Conservation (phyloP, 352 stramenopile genomes). For the Achlya hypogyna region DNA sequence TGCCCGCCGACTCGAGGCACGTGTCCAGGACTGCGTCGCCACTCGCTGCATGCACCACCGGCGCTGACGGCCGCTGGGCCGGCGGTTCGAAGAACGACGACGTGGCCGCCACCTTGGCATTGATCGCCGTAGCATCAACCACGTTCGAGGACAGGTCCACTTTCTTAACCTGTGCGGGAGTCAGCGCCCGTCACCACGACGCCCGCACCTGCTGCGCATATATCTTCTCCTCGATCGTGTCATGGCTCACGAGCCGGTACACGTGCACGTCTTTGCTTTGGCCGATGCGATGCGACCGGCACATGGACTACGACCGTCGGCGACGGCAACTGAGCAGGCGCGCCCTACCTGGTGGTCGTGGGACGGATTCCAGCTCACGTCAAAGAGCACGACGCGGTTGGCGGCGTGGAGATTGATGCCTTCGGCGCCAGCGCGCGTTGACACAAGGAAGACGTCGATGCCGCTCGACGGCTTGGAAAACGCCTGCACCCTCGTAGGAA, state of each 20-base stretch:
- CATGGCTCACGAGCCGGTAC: conserved; percentile 87
- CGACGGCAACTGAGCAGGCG: conserved; percentile 7
- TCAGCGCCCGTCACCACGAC: not conserved
- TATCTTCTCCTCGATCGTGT: conserved; percentile 89
- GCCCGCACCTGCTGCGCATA: conserved; percentile 66
- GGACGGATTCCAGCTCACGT: conserved; percentile 88
- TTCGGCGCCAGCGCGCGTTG: conserved; percentile 70
- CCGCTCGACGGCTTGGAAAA: conserved; percentile 47
- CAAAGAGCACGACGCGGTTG: conserved; percentile 85
- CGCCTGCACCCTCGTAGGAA: conserved; percentile 24
- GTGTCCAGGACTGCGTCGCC: conserved; percentile 47
- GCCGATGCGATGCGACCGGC: conserved; percentile 85
- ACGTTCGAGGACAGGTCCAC: conserved; percentile 67
- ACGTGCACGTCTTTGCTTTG: conserved; percentile 85
- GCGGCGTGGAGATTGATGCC: conserved; percentile 85
- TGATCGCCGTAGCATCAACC: conserved; percentile 31
- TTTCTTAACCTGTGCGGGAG: conserved; percentile 47
- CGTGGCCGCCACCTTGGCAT: not conserved
- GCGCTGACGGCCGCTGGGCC: conserved; percentile 24
- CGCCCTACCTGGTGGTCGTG: conserved; percentile 86
- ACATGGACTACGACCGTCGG: conserved; percentile 90
- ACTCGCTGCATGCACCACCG: conserved; percentile 11
- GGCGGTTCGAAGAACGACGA: conserved; percentile 11
- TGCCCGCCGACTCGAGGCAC: conserved; percentile 42
- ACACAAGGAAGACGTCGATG: conserved; percentile 69